Conservation (phyloP, 352 stramenopile genomes). For the Pilasporangium apinafurcum region DNA sequence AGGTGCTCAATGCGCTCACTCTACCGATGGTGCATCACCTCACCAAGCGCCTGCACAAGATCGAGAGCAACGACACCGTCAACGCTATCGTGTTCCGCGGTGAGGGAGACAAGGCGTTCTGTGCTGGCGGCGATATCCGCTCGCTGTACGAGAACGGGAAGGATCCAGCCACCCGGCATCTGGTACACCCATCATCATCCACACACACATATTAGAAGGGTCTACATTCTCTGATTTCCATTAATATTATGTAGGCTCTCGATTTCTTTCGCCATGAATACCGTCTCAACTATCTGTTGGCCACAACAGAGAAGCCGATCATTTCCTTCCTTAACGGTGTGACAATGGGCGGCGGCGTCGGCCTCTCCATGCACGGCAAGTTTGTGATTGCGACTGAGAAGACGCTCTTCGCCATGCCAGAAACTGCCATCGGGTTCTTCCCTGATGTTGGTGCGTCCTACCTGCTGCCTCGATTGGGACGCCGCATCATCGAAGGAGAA, state of each 20-base stretch:
- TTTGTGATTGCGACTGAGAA: constrained; percentile 97
- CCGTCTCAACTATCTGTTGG: constrained; percentile 89
- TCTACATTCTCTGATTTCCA: background rate
- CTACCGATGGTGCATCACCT: constrained; percentile 90
- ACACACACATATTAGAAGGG: background rate
- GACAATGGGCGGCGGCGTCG: constrained; percentile 98
- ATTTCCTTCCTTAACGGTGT: constrained; percentile 97
- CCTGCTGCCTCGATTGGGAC: constrained; percentile 87
- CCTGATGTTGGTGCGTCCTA: constrained; percentile 95
- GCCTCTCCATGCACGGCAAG: constrained; percentile 95
- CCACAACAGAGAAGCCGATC: constrained; percentile 77
- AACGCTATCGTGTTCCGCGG: constrained; percentile 83
- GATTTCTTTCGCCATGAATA: constrained; percentile 97
- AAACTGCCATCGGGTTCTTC: constrained; percentile 97
- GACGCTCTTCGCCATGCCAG: constrained; percentile 98
- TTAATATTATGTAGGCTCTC: constrained; percentile 17
- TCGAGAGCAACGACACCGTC: constrained; percentile 72
- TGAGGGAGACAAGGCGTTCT: constrained; percentile 87
- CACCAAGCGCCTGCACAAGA: constrained; percentile 79
- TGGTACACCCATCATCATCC: constrained; percentile 14
- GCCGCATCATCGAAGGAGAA: constrained; percentile 57
- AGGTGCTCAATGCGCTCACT: constrained; percentile 90
- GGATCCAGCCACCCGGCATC: constrained; percentile 53
- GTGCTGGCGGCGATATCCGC: constrained; percentile 94
- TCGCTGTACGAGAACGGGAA: constrained; percentile 82